Conservation (phyloP, 768 basidiomycete species). For the Dioszegia crocea region DNA sequence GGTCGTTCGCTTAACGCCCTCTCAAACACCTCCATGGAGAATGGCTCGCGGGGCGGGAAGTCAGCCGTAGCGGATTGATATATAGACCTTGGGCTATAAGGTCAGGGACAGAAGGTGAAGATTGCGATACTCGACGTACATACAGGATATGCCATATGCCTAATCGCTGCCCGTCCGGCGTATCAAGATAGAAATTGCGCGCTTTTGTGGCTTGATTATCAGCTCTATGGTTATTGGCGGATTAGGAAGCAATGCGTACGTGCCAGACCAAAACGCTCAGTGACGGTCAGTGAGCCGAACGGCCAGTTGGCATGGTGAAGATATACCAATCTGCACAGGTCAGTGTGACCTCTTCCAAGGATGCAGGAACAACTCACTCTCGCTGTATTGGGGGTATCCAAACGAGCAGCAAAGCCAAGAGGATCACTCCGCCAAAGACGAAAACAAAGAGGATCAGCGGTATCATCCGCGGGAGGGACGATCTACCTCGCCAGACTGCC, state of each 20-base stretch:
- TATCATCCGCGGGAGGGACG: too few species aligned
- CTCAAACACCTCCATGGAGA: slow-evolving; percentile 54
- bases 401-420: slow-evolving; percentile 49
- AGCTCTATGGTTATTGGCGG: too few species aligned
- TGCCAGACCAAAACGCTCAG: slow-evolving; percentile 75
- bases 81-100: slow-evolving; percentile 49
- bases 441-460: background rate
- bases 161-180: slow-evolving; percentile 70
- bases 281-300: slow-evolving; percentile 57
- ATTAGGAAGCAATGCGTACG: slow-evolving; percentile 55
- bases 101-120: background rate
- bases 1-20: slow-evolving; percentile 60
- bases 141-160: slow-evolving; percentile 55
- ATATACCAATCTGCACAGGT: slow-evolving; percentile 56
- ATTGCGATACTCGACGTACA: slow-evolving; percentile 6
- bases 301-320: slow-evolving; percentile 66
- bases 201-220: slow-evolving; percentile 65
- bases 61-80: slow-evolving; percentile 14
- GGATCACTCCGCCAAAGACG: background rate
- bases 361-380: slow-evolving; percentile 56
- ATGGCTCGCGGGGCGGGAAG: slow-evolving; percentile 10
- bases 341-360: background rate
- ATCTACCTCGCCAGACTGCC: too few species aligned
- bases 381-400: slow-evolving; percentile 64
- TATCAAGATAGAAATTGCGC: slow-evolving; percentile 64